phyloP scores from a whole-genome alignment of 2,329 filamentous ascomycete genomes.

The Grosmannia serpens region DNA sequence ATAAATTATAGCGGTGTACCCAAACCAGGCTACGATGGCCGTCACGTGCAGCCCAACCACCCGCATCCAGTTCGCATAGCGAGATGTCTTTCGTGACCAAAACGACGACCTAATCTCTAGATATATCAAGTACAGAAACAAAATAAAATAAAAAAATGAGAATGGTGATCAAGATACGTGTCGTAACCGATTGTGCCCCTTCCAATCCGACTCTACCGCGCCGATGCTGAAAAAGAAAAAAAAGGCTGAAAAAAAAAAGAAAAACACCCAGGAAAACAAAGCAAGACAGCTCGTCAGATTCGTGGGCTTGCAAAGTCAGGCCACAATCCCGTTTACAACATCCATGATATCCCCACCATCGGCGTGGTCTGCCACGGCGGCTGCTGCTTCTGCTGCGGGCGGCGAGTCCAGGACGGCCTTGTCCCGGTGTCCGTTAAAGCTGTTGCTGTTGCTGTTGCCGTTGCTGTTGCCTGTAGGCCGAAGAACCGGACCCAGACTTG shows the following conservation, averaged over 20 bases:
- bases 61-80: too few species aligned
- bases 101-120: too few species aligned
- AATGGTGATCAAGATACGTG: not conserved
- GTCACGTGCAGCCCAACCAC: not conserved
- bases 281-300: too few species aligned
- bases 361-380: not conserved
- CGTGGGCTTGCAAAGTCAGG: too few species aligned
- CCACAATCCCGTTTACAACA: not conserved
- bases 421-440: not conserved
- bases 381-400: not conserved
- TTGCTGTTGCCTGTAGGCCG: not conserved
- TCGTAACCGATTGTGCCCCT: not conserved
- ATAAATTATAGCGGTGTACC: too few species aligned
- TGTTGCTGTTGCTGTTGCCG: too few species aligned
- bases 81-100: too few species aligned
- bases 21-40: not conserved
- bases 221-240: not conserved
- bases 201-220: not conserved
- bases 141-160: not conserved
- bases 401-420: not conserved
- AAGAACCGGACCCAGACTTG: constrained; percentile 9
- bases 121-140: not conserved
- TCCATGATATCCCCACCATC: not conserved
- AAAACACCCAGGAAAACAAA: not conserved
- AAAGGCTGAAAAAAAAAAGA: not conserved